Conservation (phyloP, 2,329 filamentous ascomycete species). For the Colletotrichum abscissum region DNA sequence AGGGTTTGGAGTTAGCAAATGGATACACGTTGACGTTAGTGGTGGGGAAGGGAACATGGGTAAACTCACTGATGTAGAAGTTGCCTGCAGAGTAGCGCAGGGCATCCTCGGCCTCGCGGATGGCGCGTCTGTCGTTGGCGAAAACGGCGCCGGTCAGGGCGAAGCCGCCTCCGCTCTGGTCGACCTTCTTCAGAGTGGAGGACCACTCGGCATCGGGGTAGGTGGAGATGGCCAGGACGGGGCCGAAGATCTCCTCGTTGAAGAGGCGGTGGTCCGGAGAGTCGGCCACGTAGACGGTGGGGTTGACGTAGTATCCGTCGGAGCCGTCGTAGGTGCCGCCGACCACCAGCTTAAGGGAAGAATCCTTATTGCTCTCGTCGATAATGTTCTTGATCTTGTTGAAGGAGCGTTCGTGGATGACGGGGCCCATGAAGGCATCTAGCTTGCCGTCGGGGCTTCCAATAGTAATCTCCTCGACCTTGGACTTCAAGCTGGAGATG, state of each 20-base stretch:
- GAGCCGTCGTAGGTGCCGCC: constrained; percentile 83
- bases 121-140: constrained; percentile 72
- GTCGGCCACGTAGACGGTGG: constrained; percentile 82
- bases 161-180: constrained; percentile 78
- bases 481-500: constrained; percentile 64
- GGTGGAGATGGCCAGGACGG: constrained; percentile 78
- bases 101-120: constrained; percentile 76
- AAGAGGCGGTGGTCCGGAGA: constrained; percentile 81
- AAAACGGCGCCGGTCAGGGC: constrained; percentile 83
- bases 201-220: constrained; percentile 73
- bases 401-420: constrained; percentile 86
- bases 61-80: constrained; percentile 74
- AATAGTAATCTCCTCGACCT: constrained; percentile 76
- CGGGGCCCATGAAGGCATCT: constrained; percentile 80
- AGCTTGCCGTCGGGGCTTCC: constrained; percentile 76
- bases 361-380: constrained; percentile 81
- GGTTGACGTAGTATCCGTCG: constrained; percentile 85
- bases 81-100: constrained; percentile 81
- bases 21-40: no score
- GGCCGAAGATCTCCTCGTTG: constrained; percentile 84
- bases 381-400: constrained; percentile 82
- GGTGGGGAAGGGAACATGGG: not conserved
- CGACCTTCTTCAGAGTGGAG: constrained; percentile 63
- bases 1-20: not conserved
- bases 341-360: constrained; percentile 76